Conservation (phyloP, 2,329 filamentous ascomycete genomes). For the Intubia oerlemansii region DNA sequence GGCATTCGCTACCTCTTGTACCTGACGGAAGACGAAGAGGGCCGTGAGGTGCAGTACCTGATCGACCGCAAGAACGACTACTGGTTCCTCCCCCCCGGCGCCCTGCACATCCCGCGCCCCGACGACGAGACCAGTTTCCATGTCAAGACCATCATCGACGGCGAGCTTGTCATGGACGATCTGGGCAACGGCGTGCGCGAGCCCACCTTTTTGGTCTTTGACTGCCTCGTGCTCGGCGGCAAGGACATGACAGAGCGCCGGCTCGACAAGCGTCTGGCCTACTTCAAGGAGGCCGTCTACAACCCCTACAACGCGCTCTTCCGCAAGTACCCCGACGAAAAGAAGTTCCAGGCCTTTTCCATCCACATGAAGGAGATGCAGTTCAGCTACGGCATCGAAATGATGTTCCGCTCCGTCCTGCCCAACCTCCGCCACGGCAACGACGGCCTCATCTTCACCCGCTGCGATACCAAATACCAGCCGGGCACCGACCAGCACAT, state of each 20-base stretch:
- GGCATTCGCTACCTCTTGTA: conserved; percentile 92
- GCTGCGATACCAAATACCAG: conserved; percentile 65
- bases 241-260: conserved; percentile 56
- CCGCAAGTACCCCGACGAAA: conserved; percentile 45
- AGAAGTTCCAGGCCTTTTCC: conserved; percentile 50
- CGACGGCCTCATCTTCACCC: conserved; percentile 96
- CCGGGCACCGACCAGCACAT: conserved; percentile 86
- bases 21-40: conserved; percentile 44
- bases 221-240: conserved; percentile 67
- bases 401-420: conserved; percentile 79
- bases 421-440: conserved; percentile 78
- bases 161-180: conserved; percentile 80
- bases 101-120: conserved; percentile 61
- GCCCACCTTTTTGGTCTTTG: conserved; percentile 79
- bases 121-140: conserved; percentile 44
- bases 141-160: conserved; percentile 65
- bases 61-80: conserved; percentile 98
- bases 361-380: conserved; percentile 81
- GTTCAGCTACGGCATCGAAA: conserved; percentile 67
- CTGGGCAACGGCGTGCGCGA: conserved; percentile 43
- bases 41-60: conserved; percentile 58
- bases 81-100: conserved; percentile 52
- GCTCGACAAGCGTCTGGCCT: conserved; percentile 73
- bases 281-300: conserved; percentile 61
- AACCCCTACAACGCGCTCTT: conserved; percentile 45